Conservation (phyloP, 2,329 filamentous ascomycete genomes). For the Xylaria sp. region DNA sequence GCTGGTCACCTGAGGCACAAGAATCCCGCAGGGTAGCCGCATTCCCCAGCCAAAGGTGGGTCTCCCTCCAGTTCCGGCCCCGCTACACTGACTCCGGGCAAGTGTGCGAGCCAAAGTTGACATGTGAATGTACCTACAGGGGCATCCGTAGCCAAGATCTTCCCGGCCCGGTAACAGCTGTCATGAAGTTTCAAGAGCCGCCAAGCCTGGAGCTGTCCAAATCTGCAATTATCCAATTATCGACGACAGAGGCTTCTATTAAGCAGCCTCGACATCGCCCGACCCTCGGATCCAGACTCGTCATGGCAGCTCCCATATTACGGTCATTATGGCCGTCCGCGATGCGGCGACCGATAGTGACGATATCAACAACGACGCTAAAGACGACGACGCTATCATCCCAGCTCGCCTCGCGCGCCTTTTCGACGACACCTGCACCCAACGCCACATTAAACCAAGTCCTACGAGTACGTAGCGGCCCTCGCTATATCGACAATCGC, state of each 20-base stretch:
- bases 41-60: conserved; percentile 2
- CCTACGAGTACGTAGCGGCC: conserved; percentile 59
- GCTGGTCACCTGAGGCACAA: conserved; percentile 6
- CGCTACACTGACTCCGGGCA: not conserved
- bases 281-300: conserved; percentile 18
- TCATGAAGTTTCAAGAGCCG: not conserved
- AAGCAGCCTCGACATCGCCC: conserved; percentile 20
- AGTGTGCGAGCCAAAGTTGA: conserved; percentile 3
- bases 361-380: conserved; percentile 44
- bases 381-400: conserved; percentile 37
- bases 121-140: conserved; percentile 26
- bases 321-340: conserved; percentile 48
- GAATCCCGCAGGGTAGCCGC: not conserved
- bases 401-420: conserved; percentile 54
- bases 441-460: conserved; percentile 79
- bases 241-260: not conserved
- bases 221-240: conserved; percentile 21
- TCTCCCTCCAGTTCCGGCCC: conserved; percentile 2
- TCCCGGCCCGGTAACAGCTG: conserved; percentile 30
- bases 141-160: not conserved
- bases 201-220: conserved; percentile 6
- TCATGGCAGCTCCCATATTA: conserved; percentile 49
- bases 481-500: not conserved
- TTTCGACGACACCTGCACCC: conserved; percentile 67
- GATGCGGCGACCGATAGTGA: conserved; percentile 46